Evolutionary conservation across 768 basidiomycete species (phyloP), one percentile per base, ranked within the genome.

Genomic region (Coprinopsis marcescibilis): DNA sequence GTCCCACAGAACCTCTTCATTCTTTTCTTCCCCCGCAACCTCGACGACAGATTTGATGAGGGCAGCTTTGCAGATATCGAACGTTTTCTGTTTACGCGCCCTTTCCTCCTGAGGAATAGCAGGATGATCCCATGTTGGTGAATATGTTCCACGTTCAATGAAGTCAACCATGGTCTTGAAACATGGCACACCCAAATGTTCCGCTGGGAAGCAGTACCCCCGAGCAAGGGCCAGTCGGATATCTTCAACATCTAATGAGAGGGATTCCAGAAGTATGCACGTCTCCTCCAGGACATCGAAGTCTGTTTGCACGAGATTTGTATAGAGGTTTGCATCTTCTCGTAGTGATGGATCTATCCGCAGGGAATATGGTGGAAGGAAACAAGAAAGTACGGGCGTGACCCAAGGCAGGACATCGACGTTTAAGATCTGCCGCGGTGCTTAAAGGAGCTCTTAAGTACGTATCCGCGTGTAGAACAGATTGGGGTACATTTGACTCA

Each of bases 31-130:
- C 30, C 89, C 89, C 7, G 88, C 80, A 32, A 87, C 80, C 57
- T 91, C 90, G 23, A 94, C 89, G 13, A 93, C 77, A 2, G 85
- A 78, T 56, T 91, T 90, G 62, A 92, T 83, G 7, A 92, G 69
- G 0, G 88, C 89, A 3, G 83, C 85, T 65, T 93, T 94, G 66
- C 89, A 89, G 23, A 83, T 76, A 53, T 82, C 80, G 52, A 94
- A 85, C 2, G 76, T 73, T 60, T 85, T 85, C 60, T 86, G 79
- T 63, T 78, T 83, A 39, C 70, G 65, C 49, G 72, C 70, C 49
- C 69, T 68, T 47, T 86, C 78, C 25, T 45, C 43, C 14, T 17
- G 30, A 10, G 35, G 13, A 11, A 49, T 44, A 27, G 48, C 56
- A 11, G 70, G 60, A 36, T 62, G 65, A 40, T 67, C 66, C 89